Conservation (phyloP, 2,329 filamentous ascomycete genomes). For the Nothomitra cinnamomea region DNA sequence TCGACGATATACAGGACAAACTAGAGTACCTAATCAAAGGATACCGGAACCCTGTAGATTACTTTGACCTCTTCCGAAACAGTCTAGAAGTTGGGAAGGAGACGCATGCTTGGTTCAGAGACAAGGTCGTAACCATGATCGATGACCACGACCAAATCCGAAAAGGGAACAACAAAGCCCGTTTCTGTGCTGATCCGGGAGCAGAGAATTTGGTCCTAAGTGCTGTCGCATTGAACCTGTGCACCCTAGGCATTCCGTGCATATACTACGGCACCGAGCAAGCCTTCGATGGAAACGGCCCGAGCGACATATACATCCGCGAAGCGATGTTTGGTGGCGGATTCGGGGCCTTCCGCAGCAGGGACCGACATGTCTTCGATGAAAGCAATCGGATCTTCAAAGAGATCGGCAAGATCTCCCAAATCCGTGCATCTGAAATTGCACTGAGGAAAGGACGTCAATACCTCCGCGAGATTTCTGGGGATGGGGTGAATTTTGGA, state of each 20-base stretch:
- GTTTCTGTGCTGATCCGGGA: constrained; percentile 11
- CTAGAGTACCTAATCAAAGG: constrained; percentile 14
- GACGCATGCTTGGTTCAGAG: constrained; percentile 11
- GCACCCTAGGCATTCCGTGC: constrained; percentile 14
- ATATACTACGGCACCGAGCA: constrained; percentile 17
- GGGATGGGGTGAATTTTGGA: constrained; percentile 9
- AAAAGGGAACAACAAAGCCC: constrained; percentile 9
- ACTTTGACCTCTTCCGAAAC: constrained; percentile 15
- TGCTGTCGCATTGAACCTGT: constrained; percentile 13
- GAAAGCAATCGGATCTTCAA: constrained; percentile 8
- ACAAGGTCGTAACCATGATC: constrained; percentile 15
- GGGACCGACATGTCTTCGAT: constrained; percentile 12
- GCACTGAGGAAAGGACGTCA: constrained; percentile 11
- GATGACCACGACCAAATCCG: constrained; percentile 11
- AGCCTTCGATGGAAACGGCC: constrained; percentile 10
- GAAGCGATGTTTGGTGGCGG: constrained; percentile 15
- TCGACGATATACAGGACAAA: constrained; percentile 12
- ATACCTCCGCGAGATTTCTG: constrained; percentile 12
- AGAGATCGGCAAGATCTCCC: constrained; percentile 8
- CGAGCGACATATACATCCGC: constrained; percentile 13
- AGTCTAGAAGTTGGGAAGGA: constrained; percentile 10
- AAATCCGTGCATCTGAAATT: constrained; percentile 6
- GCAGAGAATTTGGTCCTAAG: constrained; percentile 6
- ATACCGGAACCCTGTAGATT: constrained; percentile 6
- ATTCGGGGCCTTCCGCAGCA: constrained; percentile 14